Base-by-base conservation (phyloP, 352 stramenopile species). In the Ophiocytium majus region DNA sequence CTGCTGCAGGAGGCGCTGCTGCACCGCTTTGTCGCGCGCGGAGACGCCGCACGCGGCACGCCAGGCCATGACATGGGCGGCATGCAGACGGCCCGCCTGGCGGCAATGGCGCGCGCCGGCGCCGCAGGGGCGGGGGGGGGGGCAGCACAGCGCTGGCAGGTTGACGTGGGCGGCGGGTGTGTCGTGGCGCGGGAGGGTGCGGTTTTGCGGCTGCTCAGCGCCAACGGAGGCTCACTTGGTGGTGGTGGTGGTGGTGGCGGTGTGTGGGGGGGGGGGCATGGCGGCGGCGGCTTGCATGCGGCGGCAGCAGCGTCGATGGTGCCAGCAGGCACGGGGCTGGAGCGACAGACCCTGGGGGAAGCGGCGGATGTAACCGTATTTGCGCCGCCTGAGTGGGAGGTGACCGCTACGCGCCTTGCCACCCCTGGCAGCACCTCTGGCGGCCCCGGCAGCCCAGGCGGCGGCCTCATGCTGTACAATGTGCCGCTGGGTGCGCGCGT, bases 1-100 rank as follows among this genome's bases (percentile, higher is more conserved):
- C 50, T 89, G 75, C 50, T 89, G 50, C 76, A 87, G 36, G 86
- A 89, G 79, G 86, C 89, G 71, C 74, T 89, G 83, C 34, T 89
- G 80, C 83, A 89, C 76, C 71, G 86, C n/a, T 88, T 89, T 33
- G 37, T 88, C 0, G 57, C 64, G 63, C 75, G 23, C 74, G 50
- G 57, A 32, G 57, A 35, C 82, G 34, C 63, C 82, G 5, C 82
- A 86, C 28, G 74, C 82, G 5, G 43, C 43, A 14, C 14, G 5
- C 43, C 43, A 5, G 43, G 43, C 43, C 5, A 14, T 14, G 14
- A 5, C 43, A 5, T 57, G 43, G 43, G 43, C 43, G 43, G 43
- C 43, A 34, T 50, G 28, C 76, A 74, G 36, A 63, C 76, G 50
- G 76, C 76, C 17, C 50, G 0, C 14, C 76, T 57, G 28, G 50